phyloP scores from a whole-genome alignment of 1,284 basidiomycete genomes.

The Tilletia caries region DNA sequence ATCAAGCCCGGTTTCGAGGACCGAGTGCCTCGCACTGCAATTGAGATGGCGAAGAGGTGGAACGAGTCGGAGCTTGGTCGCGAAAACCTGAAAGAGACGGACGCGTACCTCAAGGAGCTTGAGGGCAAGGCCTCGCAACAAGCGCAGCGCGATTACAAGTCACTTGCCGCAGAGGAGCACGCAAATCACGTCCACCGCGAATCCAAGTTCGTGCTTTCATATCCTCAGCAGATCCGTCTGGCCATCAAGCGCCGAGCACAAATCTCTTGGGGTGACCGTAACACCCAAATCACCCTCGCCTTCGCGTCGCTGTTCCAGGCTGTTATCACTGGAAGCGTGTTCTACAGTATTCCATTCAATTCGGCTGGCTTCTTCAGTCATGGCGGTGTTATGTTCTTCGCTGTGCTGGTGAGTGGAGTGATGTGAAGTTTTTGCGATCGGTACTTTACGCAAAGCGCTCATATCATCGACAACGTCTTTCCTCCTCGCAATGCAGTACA shows the following conservation, averaged over 20 bases:
- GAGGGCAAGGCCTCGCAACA: slow-evolving; percentile 20
- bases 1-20: slow-evolving; percentile 62
- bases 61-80: slow-evolving; percentile 28
- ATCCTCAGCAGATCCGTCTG: slow-evolving; percentile 61
- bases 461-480: slow-evolving; percentile 11
- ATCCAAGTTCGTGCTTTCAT: slow-evolving; percentile 36
- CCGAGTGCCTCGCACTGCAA: slow-evolving; percentile 37
- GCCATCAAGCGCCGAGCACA: slow-evolving; percentile 67
- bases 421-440: background rate
- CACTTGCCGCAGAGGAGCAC: slow-evolving; percentile 29
- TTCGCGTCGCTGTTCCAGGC: slow-evolving; percentile 58
- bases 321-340: slow-evolving; percentile 73
- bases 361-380: slow-evolving; percentile 73
- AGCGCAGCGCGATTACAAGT: slow-evolving; percentile 26
- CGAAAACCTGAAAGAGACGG: slow-evolving; percentile 28
- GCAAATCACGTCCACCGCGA: slow-evolving; percentile 24
- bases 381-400: slow-evolving; percentile 61
- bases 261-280: slow-evolving; percentile 64
- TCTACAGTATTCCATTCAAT: slow-evolving; percentile 63
- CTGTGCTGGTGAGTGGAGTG: slow-evolving; percentile 25
- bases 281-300: slow-evolving; percentile 51
- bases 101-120: slow-evolving; percentile 28
- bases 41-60: slow-evolving; percentile 38
- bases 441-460: too few species aligned
- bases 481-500: slow-evolving; percentile 51